phyloP scores from a whole-genome alignment of 169 alveolate genomes.

The Besnoitia besnoiti region DNA sequence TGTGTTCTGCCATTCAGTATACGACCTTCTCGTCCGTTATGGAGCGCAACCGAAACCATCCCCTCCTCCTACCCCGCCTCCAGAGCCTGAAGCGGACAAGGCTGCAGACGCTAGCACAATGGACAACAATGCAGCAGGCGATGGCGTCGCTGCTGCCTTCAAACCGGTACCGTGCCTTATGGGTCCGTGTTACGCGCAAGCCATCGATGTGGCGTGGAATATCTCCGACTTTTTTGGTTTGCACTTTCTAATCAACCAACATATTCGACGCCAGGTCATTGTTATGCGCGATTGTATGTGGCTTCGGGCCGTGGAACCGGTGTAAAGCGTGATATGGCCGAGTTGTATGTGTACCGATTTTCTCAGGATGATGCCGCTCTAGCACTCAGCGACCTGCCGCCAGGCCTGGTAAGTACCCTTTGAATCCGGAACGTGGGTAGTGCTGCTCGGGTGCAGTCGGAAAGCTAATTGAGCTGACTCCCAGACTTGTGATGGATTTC shows the following conservation, averaged over 20 bases:
- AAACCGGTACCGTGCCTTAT: background rate
- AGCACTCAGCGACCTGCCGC: background rate
- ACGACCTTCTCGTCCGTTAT: slow-evolving; percentile 36
- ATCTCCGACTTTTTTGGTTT: too few species aligned
- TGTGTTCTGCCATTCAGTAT: background rate
- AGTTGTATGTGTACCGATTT: background rate
- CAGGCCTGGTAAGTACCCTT: background rate
- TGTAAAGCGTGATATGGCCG: too few species aligned
- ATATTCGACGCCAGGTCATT: too few species aligned
- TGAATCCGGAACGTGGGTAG: too few species aligned
- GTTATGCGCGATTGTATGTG: too few species aligned
- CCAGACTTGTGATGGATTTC: too few species aligned
- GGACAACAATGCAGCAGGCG: background rate
- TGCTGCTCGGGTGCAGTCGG: too few species aligned
- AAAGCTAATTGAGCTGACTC: too few species aligned
- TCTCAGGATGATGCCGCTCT: background rate
- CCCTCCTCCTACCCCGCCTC: slow-evolving; percentile 62
- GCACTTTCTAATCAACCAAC: too few species aligned
- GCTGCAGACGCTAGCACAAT: background rate
- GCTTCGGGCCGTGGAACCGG: too few species aligned
- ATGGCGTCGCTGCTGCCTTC: background rate
- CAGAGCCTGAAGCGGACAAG: slow-evolving; percentile 51
- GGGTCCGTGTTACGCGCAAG: too few species aligned
- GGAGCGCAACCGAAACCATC: slow-evolving; percentile 62
- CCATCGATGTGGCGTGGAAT: too few species aligned